phyloP scores from a whole-genome alignment of 257 asterid genomes.

The Solanum sejunctum region DNA sequence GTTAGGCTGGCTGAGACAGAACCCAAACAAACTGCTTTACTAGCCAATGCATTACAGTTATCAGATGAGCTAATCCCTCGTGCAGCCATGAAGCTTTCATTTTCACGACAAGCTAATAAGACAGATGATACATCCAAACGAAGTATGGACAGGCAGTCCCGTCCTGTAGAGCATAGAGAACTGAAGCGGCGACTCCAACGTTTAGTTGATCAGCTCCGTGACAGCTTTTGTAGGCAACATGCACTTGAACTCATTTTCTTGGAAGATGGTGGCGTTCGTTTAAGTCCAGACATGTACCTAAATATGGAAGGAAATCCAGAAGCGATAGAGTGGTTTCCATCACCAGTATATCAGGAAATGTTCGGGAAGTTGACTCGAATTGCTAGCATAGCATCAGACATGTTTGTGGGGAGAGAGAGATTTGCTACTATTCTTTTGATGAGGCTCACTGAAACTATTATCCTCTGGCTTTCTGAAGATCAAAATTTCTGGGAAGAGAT shows the following conservation, averaged over 20 bases:
- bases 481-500: constrained; percentile 90
- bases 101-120: constrained; percentile 9
- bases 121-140: constrained; percentile 33
- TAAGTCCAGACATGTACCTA: constrained; percentile 69
- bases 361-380: constrained; percentile 52
- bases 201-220: constrained; percentile 72
- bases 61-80: constrained; percentile 85
- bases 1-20: constrained; percentile 68
- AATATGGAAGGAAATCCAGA: constrained; percentile 45
- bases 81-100: constrained; percentile 48
- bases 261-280: constrained; percentile 71
- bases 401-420: constrained; percentile 80
- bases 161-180: constrained; percentile 72
- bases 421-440: constrained; percentile 73
- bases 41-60: constrained; percentile 66
- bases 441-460: constrained; percentile 90
- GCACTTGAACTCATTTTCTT: constrained; percentile 77
- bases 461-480: constrained; percentile 91
- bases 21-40: constrained; percentile 50
- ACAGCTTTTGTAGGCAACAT: constrained; percentile 81
- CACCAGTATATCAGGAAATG: constrained; percentile 82
- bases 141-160: constrained; percentile 27
- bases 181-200: constrained; percentile 61
- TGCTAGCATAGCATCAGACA: constrained; percentile 56
- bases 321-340: constrained; percentile 90